Evolutionary conservation across 768 basidiomycete genomes (phyloP).

Genomic region (Leccinum boreale): DNA sequence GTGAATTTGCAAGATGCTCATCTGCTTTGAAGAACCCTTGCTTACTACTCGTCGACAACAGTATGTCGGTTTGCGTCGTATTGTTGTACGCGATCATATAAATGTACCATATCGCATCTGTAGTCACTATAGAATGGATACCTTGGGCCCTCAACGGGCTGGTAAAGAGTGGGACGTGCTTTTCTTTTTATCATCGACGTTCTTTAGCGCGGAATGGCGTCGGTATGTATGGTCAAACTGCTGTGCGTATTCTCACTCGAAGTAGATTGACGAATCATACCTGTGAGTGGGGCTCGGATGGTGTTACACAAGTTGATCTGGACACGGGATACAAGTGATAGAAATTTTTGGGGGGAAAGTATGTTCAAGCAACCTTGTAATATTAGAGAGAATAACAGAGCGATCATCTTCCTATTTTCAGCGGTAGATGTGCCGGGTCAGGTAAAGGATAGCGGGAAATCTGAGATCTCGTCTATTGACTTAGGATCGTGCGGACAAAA

Average conservation of each 20-base stretch:
- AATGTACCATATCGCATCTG: neutral
- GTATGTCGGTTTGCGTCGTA: neutral
- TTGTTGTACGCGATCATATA: neutral
- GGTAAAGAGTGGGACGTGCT: neutral
- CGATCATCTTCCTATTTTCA: neutral
- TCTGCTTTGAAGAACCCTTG: neutral
- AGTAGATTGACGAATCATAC: neutral
- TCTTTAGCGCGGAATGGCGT: neutral
- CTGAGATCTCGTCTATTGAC: slow-evolving; percentile 50
- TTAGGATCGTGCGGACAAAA: slow-evolving; percentile 91
- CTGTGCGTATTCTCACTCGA: neutral
- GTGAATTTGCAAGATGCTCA: neutral
- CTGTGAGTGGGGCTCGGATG: neutral
- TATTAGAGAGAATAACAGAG: neutral
- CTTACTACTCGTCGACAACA: neutral
- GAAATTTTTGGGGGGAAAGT: neutral
- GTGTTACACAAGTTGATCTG: neutral
- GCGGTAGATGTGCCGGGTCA: neutral
- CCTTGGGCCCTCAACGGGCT: slow-evolving; percentile 12
- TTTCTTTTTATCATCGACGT: neutral
- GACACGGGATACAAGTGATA: neutral
- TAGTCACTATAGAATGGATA: slow-evolving; percentile 1
- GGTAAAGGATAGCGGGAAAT: neutral
- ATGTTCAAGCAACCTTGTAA: neutral
- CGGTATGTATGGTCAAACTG: neutral